A percentile compares a stretch with the other conserved stretches of the same genome.
These are phyloP conservation scores for Dacryopinax primogenitus DNA, from an alignment of 768 basidiomycete genomes.

Conservation along the genomic window DNA sequence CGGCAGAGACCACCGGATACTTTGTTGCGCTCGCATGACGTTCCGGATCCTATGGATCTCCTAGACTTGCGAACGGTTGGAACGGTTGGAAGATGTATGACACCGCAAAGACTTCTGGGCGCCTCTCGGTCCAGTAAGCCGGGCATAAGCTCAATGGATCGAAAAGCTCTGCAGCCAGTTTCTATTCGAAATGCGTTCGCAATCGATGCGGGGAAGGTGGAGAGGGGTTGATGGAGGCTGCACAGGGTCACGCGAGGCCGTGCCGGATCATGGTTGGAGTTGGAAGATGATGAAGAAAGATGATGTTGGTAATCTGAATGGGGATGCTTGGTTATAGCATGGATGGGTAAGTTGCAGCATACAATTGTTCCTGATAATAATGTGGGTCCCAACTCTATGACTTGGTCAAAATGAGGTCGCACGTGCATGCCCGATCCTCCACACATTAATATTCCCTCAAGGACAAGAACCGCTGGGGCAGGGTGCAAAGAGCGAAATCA, in stretches of 20 bases:
- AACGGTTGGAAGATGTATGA: not conserved
- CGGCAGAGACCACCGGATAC: too few species aligned
- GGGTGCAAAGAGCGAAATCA: not conserved
- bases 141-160: too few species aligned
- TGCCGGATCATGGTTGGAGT: not conserved
- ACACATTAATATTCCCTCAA: not conserved
- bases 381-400: not conserved
- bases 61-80: not conserved
- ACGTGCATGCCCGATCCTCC: not conserved
- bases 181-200: not conserved
- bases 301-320: not conserved
- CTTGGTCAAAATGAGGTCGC: not conserved
- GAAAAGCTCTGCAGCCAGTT: not conserved
- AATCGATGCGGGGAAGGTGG: not conserved
- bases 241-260: not conserved
- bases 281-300: not conserved
- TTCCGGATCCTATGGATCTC: too few species aligned
- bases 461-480: not conserved
- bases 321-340: not conserved
- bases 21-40: too few species aligned
- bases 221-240: not conserved
- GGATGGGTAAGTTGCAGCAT: not conserved
- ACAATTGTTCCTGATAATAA: not conserved
- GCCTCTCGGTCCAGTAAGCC: constrained; percentile 1
- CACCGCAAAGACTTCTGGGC: not conserved